These are phyloP conservation scores for Magnaporthiopsis rhizophila DNA, from an alignment of 2,329 filamentous ascomycete species.

Conservation along the genomic window DNA sequence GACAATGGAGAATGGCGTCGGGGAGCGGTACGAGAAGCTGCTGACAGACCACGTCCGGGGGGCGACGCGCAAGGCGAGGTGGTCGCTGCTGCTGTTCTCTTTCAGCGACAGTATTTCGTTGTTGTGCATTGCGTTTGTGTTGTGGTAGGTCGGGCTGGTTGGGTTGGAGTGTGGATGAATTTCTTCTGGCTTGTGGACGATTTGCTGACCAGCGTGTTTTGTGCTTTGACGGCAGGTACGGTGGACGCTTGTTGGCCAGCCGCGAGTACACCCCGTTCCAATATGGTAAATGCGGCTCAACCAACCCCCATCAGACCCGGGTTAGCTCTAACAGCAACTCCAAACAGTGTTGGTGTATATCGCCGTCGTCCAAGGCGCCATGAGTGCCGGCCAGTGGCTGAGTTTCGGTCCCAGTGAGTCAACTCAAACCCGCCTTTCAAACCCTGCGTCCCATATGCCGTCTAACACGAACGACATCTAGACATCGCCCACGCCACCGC, in stretches of 20 bases:
- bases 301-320: too few relatives aligned
- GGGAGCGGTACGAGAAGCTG: constrained; percentile 26
- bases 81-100: constrained; percentile 25
- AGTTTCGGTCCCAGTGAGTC: constrained; percentile 23
- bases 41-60: constrained; percentile 24
- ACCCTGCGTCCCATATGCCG: too few relatives aligned
- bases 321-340: too few relatives aligned
- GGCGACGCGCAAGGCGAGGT: constrained; percentile 23
- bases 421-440: neutral
- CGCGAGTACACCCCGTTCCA: constrained; percentile 22
- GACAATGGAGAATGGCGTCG: constrained; percentile 52
- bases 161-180: neutral
- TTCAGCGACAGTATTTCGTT: constrained; percentile 39
- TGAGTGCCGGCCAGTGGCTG: constrained; percentile 24
- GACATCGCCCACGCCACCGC: constrained; percentile 40
- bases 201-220: constrained; percentile 4
- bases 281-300: constrained; percentile 11
- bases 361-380: constrained; percentile 23
- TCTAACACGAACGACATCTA: neutral
- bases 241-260: constrained; percentile 18
- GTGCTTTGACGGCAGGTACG: constrained; percentile 17
- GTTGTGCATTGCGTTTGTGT: constrained; percentile 49
- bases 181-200: neutral
- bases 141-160: constrained; percentile 37
- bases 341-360: constrained; percentile 23